These are phyloP conservation scores for Calocera cornea DNA, from an alignment of 768 basidiomycete genomes.

Conservation along the genomic window DNA sequence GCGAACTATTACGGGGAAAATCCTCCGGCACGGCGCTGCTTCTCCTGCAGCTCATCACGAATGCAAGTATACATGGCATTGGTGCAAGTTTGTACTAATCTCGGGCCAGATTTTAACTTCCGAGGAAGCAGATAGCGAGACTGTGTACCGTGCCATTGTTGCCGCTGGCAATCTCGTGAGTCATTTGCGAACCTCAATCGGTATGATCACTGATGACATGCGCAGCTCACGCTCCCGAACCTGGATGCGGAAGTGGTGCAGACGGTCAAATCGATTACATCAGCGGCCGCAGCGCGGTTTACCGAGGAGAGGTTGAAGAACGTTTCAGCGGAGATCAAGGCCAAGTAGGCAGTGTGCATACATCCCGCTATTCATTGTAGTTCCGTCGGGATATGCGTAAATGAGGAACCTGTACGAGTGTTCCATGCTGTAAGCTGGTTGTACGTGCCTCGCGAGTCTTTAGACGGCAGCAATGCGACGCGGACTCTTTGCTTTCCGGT, in stretches of 20 bases:
- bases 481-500: too few relatives aligned
- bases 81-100: neutral
- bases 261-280: neutral
- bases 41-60: neutral
- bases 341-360: neutral
- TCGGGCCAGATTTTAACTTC: constrained; percentile 5
- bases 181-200: neutral
- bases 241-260: neutral
- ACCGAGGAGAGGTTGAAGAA: neutral
- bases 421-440: too few relatives aligned
- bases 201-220: neutral
- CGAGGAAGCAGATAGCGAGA: constrained; percentile 21
- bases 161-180: constrained; percentile 26
- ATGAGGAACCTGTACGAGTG: too few relatives aligned
- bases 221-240: neutral
- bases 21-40: neutral
- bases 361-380: neutral
- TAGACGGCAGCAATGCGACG: too few relatives aligned
- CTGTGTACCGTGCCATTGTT: constrained; percentile 23
- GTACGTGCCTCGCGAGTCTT: too few relatives aligned
- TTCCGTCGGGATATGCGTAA: too few relatives aligned
- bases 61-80: neutral
- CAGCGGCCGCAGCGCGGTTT: neutral
- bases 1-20: neutral
- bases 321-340: neutral